Evolutionary conservation across 257 asterid species (phyloP).

Genomic region (Solanum pennellii): DNA sequence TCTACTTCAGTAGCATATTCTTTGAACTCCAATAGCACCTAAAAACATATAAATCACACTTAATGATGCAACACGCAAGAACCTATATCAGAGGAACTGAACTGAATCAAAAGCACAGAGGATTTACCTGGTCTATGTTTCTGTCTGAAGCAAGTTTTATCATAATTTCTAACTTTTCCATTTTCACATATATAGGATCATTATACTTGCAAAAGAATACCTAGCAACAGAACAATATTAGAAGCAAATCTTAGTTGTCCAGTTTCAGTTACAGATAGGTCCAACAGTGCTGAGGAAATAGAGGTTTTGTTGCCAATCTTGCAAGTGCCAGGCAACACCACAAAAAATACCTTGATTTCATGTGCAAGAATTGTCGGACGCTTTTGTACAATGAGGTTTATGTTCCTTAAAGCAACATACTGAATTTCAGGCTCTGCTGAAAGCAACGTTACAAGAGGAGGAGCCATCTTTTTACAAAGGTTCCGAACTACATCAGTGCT

Average conservation of each 20-base stretch:
- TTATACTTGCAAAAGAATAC: constrained; percentile 99
- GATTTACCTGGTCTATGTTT: constrained; percentile 85
- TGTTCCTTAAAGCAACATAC: constrained; percentile 88
- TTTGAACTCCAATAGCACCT: constrained; percentile 96
- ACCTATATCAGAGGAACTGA: neutral
- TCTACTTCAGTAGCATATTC: constrained; percentile 99
- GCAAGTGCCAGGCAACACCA: neutral
- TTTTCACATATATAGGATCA: constrained; percentile 96
- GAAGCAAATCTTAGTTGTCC: neutral
- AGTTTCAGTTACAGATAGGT: neutral
- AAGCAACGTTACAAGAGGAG: constrained; percentile 94
- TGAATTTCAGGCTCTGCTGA: constrained; percentile 97
- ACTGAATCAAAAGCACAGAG: constrained; percentile 2
- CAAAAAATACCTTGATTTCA: constrained; percentile 67
- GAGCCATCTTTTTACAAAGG: constrained; percentile 99
- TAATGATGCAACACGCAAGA: neutral
- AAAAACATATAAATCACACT: constrained; percentile 2
- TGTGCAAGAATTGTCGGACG: constrained; percentile 96
- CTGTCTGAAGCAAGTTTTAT: constrained; percentile 98
- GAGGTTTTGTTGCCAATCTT: neutral
- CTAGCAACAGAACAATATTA: constrained; percentile 21
- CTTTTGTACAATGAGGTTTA: constrained; percentile 93
- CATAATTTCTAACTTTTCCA: constrained; percentile 99
- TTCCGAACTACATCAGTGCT: constrained; percentile 97
- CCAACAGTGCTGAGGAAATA: neutral